A percentile compares a stretch with the other conserved stretches of the same genome.
phyloP scores from a whole-genome alignment of 768 basidiomycete genomes.

The Kwoniella newhampshirensis region DNA sequence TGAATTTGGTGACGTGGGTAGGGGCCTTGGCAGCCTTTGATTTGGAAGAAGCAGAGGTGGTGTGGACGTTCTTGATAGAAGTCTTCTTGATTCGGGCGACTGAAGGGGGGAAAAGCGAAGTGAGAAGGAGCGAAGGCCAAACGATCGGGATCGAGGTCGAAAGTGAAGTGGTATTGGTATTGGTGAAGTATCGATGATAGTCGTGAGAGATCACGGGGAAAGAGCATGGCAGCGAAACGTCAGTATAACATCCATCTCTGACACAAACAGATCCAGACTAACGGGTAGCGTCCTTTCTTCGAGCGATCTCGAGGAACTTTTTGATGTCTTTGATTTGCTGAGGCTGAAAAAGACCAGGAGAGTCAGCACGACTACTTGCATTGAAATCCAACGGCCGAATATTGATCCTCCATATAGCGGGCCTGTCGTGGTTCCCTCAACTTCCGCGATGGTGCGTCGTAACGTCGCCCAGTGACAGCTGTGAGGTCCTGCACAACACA shows the following conservation, averaged over 20 bases:
- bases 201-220: not conserved
- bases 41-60: slow-evolving; percentile 44
- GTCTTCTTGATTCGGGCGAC: slow-evolving; percentile 99
- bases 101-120: slow-evolving; percentile 49
- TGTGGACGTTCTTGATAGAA: slow-evolving; percentile 34
- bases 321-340: slow-evolving; percentile 99
- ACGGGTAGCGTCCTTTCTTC: slow-evolving; percentile 96
- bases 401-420: too few species aligned
- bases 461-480: too few species aligned
- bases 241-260: not conserved
- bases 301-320: slow-evolving; percentile 93
- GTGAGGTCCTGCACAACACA: too few species aligned
- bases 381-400: too few species aligned
- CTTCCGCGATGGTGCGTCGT: too few species aligned
- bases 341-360: slow-evolving; percentile 61
- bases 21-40: slow-evolving; percentile 37
- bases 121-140: too few species aligned
- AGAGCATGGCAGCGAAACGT: not conserved
- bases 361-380: too few species aligned
- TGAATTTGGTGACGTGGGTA: slow-evolving; percentile 77
- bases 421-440: too few species aligned
- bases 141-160: too few species aligned
- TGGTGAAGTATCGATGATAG: not conserved
- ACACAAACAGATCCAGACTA: slow-evolving; percentile 54
- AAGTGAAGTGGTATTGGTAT: not conserved